Evolutionary conservation across 371 early-diverging fungal genomes (phyloP), one percentile per base, ranked within the genome.

Genomic region (Mucor indicus): DNA sequence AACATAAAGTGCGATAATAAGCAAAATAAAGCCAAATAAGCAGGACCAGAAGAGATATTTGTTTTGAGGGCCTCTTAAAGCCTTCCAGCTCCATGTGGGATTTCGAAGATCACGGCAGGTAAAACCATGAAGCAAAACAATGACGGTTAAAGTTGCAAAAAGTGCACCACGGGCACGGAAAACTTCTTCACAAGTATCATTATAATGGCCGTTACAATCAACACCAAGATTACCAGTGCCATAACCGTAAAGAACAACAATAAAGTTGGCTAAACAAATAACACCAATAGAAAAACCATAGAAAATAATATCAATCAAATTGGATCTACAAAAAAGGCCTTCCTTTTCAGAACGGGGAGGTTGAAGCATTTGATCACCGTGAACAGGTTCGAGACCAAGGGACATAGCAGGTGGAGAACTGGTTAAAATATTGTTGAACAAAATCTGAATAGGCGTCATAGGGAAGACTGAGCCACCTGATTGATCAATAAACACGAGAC

Each of bases 361-460:
- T 23, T 83, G 80, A 24, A 78, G 63, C 92, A 98, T 93, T 46
- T 91, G 79, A 35, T 84, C 79, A 9, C 54, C 56, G 55, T 91
- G 89, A 12, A 83, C 82, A 44, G 87, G 89, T 60, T 98, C 98
- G 17, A 92, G 77, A 36, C 91, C 91, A 4, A 91, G 62, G 31
- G 83, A 80, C 80, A 90, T 86, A 11, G 92, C 92, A 7, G 92
- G 92, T 15, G 97, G 95, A 20, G 86, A 80, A 38, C 68, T 67
- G 4, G 87, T 86, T 31, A 88, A 54, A 52, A 95, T 82, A 66
- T 96, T 94, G 60, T 93, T 85, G 69, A 90, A 92, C 32, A 98
- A 72, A 62, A 95, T 96, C 48, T 88, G 87, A 37, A 90, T 78
- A 0, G 91, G 84, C 1, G 86, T 80, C 72, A 91, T 74, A 0